phyloP scores from a whole-genome alignment of 768 basidiomycete species.

The Amanita polypyramis region DNA sequence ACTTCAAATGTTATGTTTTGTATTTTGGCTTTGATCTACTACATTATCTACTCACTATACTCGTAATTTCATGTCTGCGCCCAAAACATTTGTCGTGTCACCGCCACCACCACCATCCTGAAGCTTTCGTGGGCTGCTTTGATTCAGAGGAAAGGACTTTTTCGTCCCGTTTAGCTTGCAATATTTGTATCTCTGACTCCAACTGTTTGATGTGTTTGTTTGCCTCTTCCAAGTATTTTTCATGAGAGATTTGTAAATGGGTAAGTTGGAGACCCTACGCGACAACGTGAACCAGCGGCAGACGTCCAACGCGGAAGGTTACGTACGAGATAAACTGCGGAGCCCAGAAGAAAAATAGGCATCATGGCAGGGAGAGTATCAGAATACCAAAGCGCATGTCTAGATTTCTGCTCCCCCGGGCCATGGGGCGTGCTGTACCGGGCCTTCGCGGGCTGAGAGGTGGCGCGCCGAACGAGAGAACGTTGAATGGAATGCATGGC shows the following conservation, averaged over 20 bases:
- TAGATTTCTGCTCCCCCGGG: constrained; percentile 19
- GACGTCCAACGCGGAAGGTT: background rate
- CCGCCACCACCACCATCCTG: constrained; percentile 9
- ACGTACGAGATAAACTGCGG: constrained; percentile 65
- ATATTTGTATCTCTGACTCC: constrained; percentile 46
- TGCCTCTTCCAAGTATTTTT: constrained; percentile 63
- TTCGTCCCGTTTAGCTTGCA: constrained; percentile 20
- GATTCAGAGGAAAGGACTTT: constrained; percentile 4
- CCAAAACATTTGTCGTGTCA: background rate
- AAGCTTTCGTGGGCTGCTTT: constrained; percentile 5
- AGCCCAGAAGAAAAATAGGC: constrained; percentile 68
- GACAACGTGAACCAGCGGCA: constrained; percentile 1
- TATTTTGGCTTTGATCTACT: background rate
- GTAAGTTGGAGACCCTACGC: constrained; percentile 54
- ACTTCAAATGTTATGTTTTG: no score
- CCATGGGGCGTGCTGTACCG: background rate
- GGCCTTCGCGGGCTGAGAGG: background rate
- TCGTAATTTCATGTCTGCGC: background rate
- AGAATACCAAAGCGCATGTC: constrained; percentile 60
- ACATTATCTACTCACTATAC: background rate
- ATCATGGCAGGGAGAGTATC: constrained; percentile 68
- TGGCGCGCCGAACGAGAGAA: no score
- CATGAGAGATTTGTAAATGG: constrained; percentile 55
- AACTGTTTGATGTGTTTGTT: constrained; percentile 36
- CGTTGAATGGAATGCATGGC: no score